Conservation (phyloP, 169 alveolate genomes). For the Cryptosporidium parvum region DNA sequence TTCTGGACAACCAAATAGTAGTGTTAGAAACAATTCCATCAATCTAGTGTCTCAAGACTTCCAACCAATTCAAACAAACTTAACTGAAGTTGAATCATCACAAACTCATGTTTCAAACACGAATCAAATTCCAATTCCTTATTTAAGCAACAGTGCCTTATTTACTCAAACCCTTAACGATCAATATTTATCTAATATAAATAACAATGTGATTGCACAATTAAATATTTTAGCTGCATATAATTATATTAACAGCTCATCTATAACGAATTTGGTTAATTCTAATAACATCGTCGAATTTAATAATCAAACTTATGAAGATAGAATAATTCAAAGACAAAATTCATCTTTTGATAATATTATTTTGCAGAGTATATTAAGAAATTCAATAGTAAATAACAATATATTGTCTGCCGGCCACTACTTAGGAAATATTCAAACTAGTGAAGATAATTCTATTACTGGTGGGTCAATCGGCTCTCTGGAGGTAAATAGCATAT, state of each 20-base stretch:
- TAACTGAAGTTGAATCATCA: not conserved
- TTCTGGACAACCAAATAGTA: not conserved
- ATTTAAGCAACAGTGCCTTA: not conserved
- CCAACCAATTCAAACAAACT: not conserved
- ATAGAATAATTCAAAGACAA: not conserved
- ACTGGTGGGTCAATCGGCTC: not conserved
- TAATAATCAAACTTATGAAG: not conserved
- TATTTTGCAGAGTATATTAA: constrained; percentile 19
- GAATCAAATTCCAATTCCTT: constrained; percentile 9
- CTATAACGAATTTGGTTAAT: not conserved
- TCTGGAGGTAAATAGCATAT: not conserved
- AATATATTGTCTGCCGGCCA: not conserved
- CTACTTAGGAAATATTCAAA: constrained; percentile 12
- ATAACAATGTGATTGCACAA: constrained; percentile 51
- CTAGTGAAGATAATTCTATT: constrained; percentile 1
- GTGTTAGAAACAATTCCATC: not conserved
- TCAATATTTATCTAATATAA: constrained; percentile 45
- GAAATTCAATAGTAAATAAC: not conserved
- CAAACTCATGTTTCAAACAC: constrained; percentile 8
- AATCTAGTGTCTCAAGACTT: not conserved
- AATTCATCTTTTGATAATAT: not conserved
- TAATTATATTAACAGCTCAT: constrained; percentile 30
- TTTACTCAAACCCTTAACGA: not conserved
- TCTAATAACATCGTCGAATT: not conserved
- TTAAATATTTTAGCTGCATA: constrained; percentile 52